Evolutionary conservation across 2,329 filamentous ascomycete species (phyloP).

Genomic region (Beauveria medogensis): DNA sequence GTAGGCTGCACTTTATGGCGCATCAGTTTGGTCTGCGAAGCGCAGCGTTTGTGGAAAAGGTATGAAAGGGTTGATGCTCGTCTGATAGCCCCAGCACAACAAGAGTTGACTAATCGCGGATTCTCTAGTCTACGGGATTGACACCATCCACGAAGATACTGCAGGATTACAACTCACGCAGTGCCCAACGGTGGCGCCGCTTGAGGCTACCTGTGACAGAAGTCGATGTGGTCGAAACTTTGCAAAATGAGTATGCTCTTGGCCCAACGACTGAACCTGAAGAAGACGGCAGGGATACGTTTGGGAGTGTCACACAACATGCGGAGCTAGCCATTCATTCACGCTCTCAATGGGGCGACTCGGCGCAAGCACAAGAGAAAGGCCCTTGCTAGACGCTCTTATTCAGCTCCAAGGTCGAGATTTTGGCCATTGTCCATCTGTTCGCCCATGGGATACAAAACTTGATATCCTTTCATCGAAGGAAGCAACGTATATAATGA

Average conservation of each 20-base stretch:
- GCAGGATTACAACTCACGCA: neutral
- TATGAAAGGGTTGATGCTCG: neutral
- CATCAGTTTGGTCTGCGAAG: neutral
- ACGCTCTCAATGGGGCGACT: neutral
- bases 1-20: neutral
- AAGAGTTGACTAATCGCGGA: no score
- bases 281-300: neutral
- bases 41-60: neutral
- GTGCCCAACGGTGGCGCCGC: neutral
- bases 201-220: neutral
- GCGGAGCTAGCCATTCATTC: neutral
- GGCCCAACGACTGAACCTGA: neutral
- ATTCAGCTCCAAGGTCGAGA: neutral
- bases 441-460: no score
- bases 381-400: neutral
- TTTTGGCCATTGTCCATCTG: no score
- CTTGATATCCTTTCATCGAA: no score
- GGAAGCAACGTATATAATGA: neutral
- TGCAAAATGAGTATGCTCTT: neutral
- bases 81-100: neutral
- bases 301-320: neutral
- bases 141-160: neutral
- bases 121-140: neutral
- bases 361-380: neutral
- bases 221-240: neutral